A percentile compares a stretch with the other conserved stretches of the same genome.
These are phyloP conservation scores for Gaeumannomyces sp. DNA, from an alignment of 2,329 filamentous ascomycete genomes.

Conservation along the genomic window DNA sequence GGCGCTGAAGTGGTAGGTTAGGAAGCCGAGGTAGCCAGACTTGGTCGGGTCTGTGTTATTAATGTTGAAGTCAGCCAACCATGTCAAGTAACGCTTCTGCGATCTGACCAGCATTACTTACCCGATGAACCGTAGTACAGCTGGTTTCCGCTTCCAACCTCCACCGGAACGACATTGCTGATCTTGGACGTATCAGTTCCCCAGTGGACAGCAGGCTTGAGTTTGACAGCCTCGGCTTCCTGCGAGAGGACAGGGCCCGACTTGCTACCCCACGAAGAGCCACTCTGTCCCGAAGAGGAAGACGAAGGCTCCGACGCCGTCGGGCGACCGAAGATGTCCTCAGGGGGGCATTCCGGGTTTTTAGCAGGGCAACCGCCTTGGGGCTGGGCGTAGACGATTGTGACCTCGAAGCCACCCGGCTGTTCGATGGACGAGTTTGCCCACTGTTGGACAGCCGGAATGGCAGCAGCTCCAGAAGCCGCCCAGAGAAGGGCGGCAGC, in stretches of 20 bases:
- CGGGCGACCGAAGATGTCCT: not conserved
- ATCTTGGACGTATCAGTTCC: not conserved
- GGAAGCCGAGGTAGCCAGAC: constrained; percentile 3
- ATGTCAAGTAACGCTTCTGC: not conserved
- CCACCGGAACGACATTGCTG: not conserved
- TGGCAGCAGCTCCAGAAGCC: not conserved
- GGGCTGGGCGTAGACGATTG: constrained; percentile 5
- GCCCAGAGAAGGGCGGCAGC: not conserved
- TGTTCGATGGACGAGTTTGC: not conserved
- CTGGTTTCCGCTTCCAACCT: not conserved
- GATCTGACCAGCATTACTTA: not conserved
- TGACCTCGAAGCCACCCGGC: constrained; percentile 1
- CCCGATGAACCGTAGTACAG: constrained; percentile 2
- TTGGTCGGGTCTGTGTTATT: not conserved
- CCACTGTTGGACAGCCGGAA: not conserved
- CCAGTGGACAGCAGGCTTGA: not conserved
- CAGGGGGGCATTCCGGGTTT: not conserved
- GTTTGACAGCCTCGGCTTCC: not conserved
- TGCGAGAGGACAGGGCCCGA: not conserved
- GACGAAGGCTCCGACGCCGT: not conserved
- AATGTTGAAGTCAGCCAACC: too few species aligned
- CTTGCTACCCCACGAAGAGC: not conserved
- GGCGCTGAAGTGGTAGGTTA: constrained; percentile 5
- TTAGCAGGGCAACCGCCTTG: not conserved
- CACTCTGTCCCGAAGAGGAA: not conserved